Percentiles rank a stretch among this genome's conserved stretches.
Evolutionary conservation across 192 early-diverging fungal species (phyloP).

Genomic region (Podila epigama): DNA sequence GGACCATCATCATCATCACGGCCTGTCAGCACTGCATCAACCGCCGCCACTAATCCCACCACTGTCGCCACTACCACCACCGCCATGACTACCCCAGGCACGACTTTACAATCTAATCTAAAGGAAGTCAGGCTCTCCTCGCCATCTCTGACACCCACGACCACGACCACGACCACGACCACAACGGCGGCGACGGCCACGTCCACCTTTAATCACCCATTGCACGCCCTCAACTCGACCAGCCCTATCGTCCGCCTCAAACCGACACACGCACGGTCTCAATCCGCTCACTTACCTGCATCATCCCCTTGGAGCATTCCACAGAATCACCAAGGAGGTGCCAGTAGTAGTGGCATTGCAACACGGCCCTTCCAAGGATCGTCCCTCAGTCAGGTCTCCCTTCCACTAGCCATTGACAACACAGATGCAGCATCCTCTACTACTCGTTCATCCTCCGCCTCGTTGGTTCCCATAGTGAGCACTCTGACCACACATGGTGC

Average conservation of each 20-base stretch:
- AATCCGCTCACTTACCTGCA: slow-evolving; percentile 34
- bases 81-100: neutral
- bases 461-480: too few species aligned
- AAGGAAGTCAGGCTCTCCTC: neutral
- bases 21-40: too few species aligned
- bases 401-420: neutral
- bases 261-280: slow-evolving; percentile 30
- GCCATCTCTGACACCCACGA: too few species aligned
- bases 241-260: slow-evolving; percentile 36
- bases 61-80: too few species aligned
- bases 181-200: too few species aligned
- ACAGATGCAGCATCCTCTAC: neutral
- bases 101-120: neutral
- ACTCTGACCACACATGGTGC: neutral
- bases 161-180: too few species aligned
- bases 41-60: too few species aligned
- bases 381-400: neutral
- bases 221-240: slow-evolving; percentile 38
- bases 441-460: neutral
- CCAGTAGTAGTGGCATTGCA: too few species aligned
- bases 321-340: neutral
- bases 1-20: too few species aligned
- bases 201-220: slow-evolving; percentile 15
- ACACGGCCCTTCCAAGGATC: neutral
- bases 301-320: slow-evolving; percentile 29